Base-by-base conservation (phyloP, 805 yeast species). In the Teunomyces aglyptinius region DNA sequence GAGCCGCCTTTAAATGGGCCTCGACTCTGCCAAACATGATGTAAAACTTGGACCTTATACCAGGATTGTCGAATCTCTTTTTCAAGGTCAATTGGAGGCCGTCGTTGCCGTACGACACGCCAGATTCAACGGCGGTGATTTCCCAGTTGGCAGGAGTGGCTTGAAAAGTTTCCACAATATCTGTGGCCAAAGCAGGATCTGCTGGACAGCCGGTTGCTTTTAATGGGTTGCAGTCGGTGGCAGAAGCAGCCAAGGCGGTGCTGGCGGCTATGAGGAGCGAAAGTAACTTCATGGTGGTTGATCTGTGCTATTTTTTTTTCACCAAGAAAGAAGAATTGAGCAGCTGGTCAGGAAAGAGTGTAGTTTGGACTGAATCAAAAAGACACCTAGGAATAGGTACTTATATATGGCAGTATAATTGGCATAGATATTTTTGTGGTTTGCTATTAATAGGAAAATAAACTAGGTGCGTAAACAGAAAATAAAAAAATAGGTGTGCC, bases 11-110 rank as follows among this genome's bases (percentile, higher is more conserved):
- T 49, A 86, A 63, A 1, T 72, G 73, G 5, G 82, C 89, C 63
- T 87, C 95, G 26, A 89, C 80, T 52, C 82, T 82, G 48, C 97
- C 97, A 64, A 83, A 91, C 94, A 90, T 87, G 56, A 91, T 80
- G 68, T 89, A 89, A 63, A 86, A 89, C 51, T 84, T 77, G 4
- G 96, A 88, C 54, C 75, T 76, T 46, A 89, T 67, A 5, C 90
- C 77, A 3, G 97, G 97, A 60, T 87, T 86, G 61, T 89, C 94
- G 49, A 73, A 83, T 54, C 84, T 72, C 53, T 83, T 71, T 2
- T 77, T 71, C 34, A 91, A 63, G 1, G 85, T 77, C 55, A 91
- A 64, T 33, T 67, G 59, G 10, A 83, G 65, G n/a, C 97, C 97
- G 49, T 48, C 46, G 22, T 35, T n/a, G 15, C 70, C 53, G 55